These are phyloP conservation scores for Sutorius eximius DNA, from an alignment of 1,284 basidiomycete species.

Conservation along the genomic window DNA sequence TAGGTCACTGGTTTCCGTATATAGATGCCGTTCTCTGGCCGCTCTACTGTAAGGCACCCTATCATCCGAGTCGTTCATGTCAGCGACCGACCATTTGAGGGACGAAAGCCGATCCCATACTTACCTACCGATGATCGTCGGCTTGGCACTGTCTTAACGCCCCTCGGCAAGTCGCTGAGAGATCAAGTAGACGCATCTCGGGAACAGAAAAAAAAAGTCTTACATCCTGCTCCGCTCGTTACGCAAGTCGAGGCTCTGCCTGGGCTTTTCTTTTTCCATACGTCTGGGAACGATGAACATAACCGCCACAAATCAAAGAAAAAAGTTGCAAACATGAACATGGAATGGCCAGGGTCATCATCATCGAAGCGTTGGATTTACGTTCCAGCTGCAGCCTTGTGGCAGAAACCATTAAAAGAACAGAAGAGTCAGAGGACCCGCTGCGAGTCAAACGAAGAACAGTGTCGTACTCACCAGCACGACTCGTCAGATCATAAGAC, in stretches of 20 bases:
- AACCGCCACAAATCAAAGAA: too few relatives aligned
- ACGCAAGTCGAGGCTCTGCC: constrained; percentile 21
- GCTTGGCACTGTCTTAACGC: constrained; percentile 19
- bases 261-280: constrained; percentile 16
- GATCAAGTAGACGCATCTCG: constrained; percentile 14
- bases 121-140: constrained; percentile 16
- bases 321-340: too few relatives aligned
- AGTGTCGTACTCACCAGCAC: background rate
- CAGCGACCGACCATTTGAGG: background rate
- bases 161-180: constrained; percentile 22
- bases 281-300: constrained; percentile 25
- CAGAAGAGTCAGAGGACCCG: background rate
- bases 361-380: background rate
- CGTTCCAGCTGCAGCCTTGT: background rate
- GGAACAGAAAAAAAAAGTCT: constrained; percentile 11
- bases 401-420: background rate
- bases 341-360: background rate
- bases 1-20: constrained; percentile 20
- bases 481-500: background rate
- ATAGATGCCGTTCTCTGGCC: background rate
- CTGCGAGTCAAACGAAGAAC: background rate
- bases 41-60: background rate
- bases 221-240: constrained; percentile 9
- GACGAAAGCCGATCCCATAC: background rate
- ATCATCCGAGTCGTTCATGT: background rate